Evolutionary conservation across 257 asterid genomes (phyloP).

Genomic region (Salvia miltiorrhiza): DNA sequence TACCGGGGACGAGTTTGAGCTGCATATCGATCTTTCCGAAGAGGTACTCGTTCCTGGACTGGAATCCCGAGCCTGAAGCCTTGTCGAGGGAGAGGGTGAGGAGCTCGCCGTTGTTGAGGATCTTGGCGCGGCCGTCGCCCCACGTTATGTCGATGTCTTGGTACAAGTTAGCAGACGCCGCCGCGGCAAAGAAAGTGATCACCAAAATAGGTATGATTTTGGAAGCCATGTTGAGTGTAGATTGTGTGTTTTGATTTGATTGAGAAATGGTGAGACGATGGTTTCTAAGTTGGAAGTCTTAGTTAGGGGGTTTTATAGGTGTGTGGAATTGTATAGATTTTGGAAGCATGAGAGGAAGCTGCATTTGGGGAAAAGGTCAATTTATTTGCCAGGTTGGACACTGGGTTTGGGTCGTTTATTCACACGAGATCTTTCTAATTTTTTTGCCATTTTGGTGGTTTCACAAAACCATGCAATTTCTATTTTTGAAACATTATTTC

Average conservation of each 20-base stretch:
- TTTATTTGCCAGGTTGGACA: not conserved
- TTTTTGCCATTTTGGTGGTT: too few species aligned
- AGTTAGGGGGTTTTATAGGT: slow-evolving; percentile 12
- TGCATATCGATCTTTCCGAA: slow-evolving; percentile 31
- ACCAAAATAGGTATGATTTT: not conserved
- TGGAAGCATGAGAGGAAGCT: not conserved
- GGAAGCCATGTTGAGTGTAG: not conserved
- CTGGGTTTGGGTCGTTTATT: too few species aligned
- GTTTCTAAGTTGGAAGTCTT: not conserved
- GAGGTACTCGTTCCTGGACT: slow-evolving; percentile 25
- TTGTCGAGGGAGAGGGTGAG: slow-evolving; percentile 32
- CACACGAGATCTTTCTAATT: too few species aligned
- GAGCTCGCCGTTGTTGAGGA: slow-evolving; percentile 24
- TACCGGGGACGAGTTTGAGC: slow-evolving; percentile 31
- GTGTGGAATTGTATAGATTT: not conserved
- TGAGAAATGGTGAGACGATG: not conserved
- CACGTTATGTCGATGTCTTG: slow-evolving; percentile 25
- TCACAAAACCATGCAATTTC: too few species aligned
- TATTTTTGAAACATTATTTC: too few species aligned
- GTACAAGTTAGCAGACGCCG: slow-evolving; percentile 17
- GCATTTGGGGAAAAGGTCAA: not conserved
- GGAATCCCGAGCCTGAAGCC: slow-evolving; percentile 33
- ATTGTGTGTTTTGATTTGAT: not conserved
- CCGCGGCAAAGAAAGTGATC: not conserved
- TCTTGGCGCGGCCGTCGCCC: slow-evolving; percentile 33